Percentiles rank a stretch among this genome's conserved stretches.
These are phyloP conservation scores for Dendrocalamus latiflorus DNA, from an alignment of 202 grass and related monocot species.

Conservation along the genomic window DNA sequence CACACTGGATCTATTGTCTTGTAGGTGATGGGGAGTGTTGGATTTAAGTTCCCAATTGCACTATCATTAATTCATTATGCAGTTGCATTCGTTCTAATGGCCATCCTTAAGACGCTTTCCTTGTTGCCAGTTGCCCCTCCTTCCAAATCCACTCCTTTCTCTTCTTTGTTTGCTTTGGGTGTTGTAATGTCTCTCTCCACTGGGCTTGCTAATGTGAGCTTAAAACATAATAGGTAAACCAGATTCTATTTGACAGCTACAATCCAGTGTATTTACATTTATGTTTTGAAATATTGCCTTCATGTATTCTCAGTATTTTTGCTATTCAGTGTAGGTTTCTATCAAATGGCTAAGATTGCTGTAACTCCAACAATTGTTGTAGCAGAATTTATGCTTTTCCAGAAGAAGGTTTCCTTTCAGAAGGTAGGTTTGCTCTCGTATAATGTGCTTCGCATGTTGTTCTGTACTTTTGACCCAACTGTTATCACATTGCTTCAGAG, in stretches of 20 bases:
- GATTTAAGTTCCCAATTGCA: slow-evolving; percentile 91
- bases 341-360: slow-evolving; percentile 98
- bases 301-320: slow-evolving; percentile 36
- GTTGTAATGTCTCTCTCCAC: slow-evolving; percentile 96
- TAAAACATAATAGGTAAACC: slow-evolving; percentile 90
- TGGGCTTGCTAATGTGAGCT: slow-evolving; percentile 90
- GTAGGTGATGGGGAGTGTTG: slow-evolving; percentile 92
- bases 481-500: neutral
- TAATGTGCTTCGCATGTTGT: neutral
- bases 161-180: slow-evolving; percentile 85
- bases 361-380: slow-evolving; percentile 85
- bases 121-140: slow-evolving; percentile 78
- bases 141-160: slow-evolving; percentile 89
- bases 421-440: slow-evolving; percentile 44
- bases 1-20: neutral
- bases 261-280: neutral
- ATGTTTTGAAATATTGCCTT: neutral
- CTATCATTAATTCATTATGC: slow-evolving; percentile 90
- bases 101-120: slow-evolving; percentile 64
- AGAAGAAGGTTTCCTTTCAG: slow-evolving; percentile 69
- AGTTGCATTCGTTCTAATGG: slow-evolving; percentile 81
- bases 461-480: neutral
- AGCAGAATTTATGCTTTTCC: slow-evolving; percentile 78
- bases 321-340: slow-evolving; percentile 89
- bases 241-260: neutral